Base-by-base conservation (phyloP, 2,329 filamentous ascomycete species). In the Epichloe gansuensis region DNA sequence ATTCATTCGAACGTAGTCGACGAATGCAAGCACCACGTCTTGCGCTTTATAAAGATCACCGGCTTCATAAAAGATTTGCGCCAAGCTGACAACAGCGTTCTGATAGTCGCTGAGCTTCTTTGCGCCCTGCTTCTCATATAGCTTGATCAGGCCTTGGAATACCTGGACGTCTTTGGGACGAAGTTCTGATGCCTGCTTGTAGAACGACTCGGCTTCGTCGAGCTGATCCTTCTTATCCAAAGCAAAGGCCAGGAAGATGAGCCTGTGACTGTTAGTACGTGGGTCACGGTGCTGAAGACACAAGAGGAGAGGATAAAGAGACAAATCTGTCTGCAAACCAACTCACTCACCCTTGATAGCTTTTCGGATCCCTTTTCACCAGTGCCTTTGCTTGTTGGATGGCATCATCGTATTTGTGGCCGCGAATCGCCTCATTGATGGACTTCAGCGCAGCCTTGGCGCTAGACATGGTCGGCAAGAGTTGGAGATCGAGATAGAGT, bases 231-330 rank as follows among this genome's bases (percentile, higher is more conserved):
- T 78, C 65, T 89, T 93, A 66, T 95, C 89, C 45, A 85, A 74
- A 2, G 87, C 86, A 65, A 94, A 88, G 2, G 88, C 93, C 17
- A 95, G 73, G 63, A 96, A 94, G n/a, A 97, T 77, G 57, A 87
- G 80, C 27, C 85, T 45, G 35, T 43, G 50, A 46, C 43, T 58
- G 58, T 51, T 41, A 53, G 56, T 41, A 27, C 21, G 27, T 5
- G 36, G 7, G 51, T 27, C 21, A 34, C 31, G 12, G 31, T 21
- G 8, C 8, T 25, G 27, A 36, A 15, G 7, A 17, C 8, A 21
- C 13, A 8, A 23, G 5, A 25, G 13, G 11, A 17, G 3, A 17
- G 23, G 27, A n/a, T 9, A 17, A n/a, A 35, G 36, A 27, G 13
- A 27, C 38, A 11, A n/a, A 17, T 11, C 8, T 13, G 34, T 21